Base-by-base conservation (phyloP, 2,329 filamentous ascomycete species). In the Paramyrothecium sp. region DNA sequence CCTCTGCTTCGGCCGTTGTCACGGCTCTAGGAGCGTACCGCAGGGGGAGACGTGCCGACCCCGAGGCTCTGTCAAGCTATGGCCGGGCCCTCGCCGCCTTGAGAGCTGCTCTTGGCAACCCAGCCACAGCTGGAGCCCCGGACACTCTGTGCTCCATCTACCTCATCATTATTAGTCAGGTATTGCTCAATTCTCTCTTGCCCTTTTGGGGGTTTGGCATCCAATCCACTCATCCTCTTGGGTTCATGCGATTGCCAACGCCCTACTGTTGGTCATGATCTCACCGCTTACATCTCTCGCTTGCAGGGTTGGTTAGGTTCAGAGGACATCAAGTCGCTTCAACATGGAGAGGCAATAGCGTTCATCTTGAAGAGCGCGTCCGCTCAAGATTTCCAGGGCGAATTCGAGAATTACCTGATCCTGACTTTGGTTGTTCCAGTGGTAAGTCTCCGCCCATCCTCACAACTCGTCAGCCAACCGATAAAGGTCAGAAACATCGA, bases 121-220 rank as follows among this genome's bases (percentile, higher is more conserved):
- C 72, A 0, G 55, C 41, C 1, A 66, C 63, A 20, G 66, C 66
- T 3, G 58, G 59, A 8, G 67, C 69, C 3, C 58, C 65, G 0
- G 72, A 75, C 19, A 75, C 72, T 0, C 65, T 75, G 38, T 74
- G 72, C 17, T 70, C 73, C 5, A 68, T 75, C 5, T 75, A 75
- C 54, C 56, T 76, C 10, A 60, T 75, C 19, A 70, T 74, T 65
- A 66, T 76, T 30, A 68, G 64, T 12, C 70, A 75, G 63, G 72
- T 73, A 54, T 8, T 66, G 55, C 12, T 21, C 1, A 16, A 44
- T 30, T 2, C 34, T 2, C 13, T 30, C 20, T 26, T 12, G 16
- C 22, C 12, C 20, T n/a, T 47, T 47, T n/a, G n/a, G n/a, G n/a
- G n/a, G 44, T 47, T 13, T n/a, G 20, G 38, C n/a, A 47, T 19